Evolutionary conservation across 2,329 filamentous ascomycete species (phyloP), one percentile per base, ranked within the genome.

Genomic region (Ceratocystis diversiconidia): DNA sequence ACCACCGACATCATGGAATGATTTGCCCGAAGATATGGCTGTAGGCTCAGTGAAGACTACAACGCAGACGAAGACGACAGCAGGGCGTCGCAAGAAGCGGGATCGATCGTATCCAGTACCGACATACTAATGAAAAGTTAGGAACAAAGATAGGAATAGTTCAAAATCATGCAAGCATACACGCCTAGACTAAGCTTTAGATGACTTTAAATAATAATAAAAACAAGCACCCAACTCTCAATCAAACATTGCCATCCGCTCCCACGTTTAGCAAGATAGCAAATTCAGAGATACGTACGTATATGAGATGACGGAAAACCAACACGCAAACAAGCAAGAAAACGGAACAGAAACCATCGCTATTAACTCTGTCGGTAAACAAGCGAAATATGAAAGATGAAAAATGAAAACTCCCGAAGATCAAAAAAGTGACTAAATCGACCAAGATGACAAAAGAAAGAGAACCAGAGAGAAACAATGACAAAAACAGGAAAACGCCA

Each of bases 1-100:
- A 5, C 80, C 84, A 2, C 79, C 82, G 22, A 82, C 74, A 36
- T 84, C 86, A 71, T 87, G 84, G 84, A 87, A 87, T 73, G 84
- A 87, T 71, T 71, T 87, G 8, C 84, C 84, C 0, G 76, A 78
- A 8, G 84, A 86, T 63, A 85, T 86, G 81, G 73, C 80, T 10
- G 69, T 69, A 19, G 73, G 74, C 48, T 22, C 48, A 12, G 73
- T 74, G 36, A 41, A 41, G 36, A 3, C 12, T 15, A 41, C 55
- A 68, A 79, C 2, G 73, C 84, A 82, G 71, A 84, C 79, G 72
- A 82, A 80, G 1, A 73, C 76, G 2, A 75, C 72, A 22, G 2
- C 50, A 25, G 22, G 50, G 12, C 15, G 50, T 15, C 75, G 79
- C 50, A 84, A 82, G 75, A 85, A 82, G 78, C 80, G 78, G 69